A percentile compares a stretch with the other conserved stretches of the same genome.
These are phyloP conservation scores for Alternaria incomplexa DNA, from an alignment of 2,329 filamentous ascomycete genomes.

Conservation along the genomic window DNA sequence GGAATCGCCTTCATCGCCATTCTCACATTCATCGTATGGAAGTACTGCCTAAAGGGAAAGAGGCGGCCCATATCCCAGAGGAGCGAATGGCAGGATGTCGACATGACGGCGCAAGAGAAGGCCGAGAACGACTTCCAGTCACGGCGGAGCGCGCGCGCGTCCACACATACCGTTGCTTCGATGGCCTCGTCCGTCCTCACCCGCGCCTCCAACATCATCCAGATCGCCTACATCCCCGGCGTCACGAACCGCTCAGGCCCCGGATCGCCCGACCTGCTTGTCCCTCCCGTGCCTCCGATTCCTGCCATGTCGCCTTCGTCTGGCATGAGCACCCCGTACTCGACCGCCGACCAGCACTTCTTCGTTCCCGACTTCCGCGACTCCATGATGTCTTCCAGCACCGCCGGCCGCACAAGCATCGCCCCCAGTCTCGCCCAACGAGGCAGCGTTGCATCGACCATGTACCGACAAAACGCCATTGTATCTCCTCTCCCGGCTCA, in stretches of 20 bases:
- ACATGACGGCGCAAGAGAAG: constrained; percentile 63
- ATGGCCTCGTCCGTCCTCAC: constrained; percentile 96
- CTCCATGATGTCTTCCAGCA: constrained; percentile 84
- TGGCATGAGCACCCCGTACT: constrained; percentile 63
- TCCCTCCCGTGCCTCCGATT: constrained; percentile 93
- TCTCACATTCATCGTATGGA: constrained; percentile 81
- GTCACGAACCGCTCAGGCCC: constrained; percentile 90
- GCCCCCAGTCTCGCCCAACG: constrained; percentile 55
- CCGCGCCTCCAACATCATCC: constrained; percentile 96
- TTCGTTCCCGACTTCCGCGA: constrained; percentile 92
- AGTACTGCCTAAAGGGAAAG: constrained; percentile 83
- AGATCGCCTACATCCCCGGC: constrained; percentile 98
- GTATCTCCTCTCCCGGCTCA: constrained; percentile 80
- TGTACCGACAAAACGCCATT: constrained; percentile 90
- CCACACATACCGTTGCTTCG: constrained; percentile 84
- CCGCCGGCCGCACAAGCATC: constrained; percentile 58
- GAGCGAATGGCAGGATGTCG: constrained; percentile 62
- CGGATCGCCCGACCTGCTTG: constrained; percentile 78
- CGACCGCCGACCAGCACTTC: constrained; percentile 78
- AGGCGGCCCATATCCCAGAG: constrained; percentile 63
- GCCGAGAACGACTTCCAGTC: constrained; percentile 62
- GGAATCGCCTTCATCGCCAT: constrained; percentile 78
- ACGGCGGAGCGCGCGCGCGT: constrained; percentile 69
- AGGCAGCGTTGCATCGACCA: constrained; percentile 80
- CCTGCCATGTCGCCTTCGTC: constrained; percentile 67